Conservation (phyloP, 2,329 filamentous ascomycete species). For the Pyrenophora tritici-repentis region DNA sequence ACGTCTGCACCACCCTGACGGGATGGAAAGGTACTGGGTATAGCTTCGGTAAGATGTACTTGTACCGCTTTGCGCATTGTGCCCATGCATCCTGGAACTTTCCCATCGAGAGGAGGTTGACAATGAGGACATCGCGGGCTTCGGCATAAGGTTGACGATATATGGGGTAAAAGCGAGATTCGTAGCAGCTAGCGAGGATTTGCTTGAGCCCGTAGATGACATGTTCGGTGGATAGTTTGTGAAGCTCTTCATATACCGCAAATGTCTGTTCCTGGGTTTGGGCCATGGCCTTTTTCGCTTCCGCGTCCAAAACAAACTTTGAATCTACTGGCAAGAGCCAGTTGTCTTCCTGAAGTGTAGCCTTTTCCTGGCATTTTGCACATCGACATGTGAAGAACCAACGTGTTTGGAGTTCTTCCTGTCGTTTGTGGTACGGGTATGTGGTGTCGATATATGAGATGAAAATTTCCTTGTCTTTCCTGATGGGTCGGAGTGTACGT, state of each 20-base stretch:
- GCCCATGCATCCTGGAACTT: conserved; percentile 56
- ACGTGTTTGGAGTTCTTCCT: conserved; percentile 56
- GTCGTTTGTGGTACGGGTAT: conserved; percentile 56
- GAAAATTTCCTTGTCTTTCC: conserved; percentile 61
- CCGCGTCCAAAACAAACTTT: conserved; percentile 20
- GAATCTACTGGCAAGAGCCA: conserved; percentile 43
- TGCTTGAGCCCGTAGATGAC: conserved; percentile 45
- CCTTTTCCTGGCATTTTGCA: conserved; percentile 52
- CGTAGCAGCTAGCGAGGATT: conserved; percentile 49
- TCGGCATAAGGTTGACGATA: conserved; percentile 61
- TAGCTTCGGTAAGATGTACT: conserved; percentile 57
- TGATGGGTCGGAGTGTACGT: conserved; percentile 59
- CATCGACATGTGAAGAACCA: conserved; percentile 67
- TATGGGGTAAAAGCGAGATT: conserved; percentile 52
- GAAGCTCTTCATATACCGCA: conserved; percentile 29
- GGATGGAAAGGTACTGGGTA: conserved; percentile 58
- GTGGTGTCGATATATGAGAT: conserved; percentile 67
- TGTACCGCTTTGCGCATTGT: conserved; percentile 58
- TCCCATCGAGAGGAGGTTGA: conserved; percentile 51
- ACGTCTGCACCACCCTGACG: conserved; percentile 58
- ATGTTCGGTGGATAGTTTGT: conserved; percentile 29
- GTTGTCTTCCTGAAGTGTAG: conserved; percentile 48
- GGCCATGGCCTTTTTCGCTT: conserved; percentile 23
- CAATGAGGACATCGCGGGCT: conserved; percentile 59
- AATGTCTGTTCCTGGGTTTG: conserved; percentile 35